Evolutionary conservation across 2,329 filamentous ascomycete species (phyloP).

Genomic region (Ascochyta koolunga): DNA sequence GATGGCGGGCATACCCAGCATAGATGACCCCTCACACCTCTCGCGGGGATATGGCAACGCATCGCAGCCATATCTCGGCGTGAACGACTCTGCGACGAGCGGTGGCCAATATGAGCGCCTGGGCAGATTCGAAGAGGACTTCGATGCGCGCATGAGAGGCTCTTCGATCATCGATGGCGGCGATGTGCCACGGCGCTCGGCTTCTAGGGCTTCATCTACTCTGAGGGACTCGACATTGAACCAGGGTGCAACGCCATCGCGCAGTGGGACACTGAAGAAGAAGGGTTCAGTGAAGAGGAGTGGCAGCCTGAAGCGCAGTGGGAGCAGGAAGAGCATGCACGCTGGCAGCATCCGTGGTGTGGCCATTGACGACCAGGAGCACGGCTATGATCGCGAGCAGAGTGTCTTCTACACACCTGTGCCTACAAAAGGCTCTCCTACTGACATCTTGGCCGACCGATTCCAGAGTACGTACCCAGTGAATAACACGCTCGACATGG

Average conservation of each 20-base stretch:
- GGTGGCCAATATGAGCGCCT: conserved; percentile 32
- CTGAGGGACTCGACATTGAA: conserved; percentile 44
- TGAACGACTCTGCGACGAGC: conserved; percentile 49
- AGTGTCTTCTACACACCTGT: conserved; percentile 91
- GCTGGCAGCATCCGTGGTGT: conserved; percentile 88
- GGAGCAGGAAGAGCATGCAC: conserved; percentile 79
- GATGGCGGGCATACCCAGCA: conserved; percentile 47
- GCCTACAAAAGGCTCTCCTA: conserved; percentile 84
- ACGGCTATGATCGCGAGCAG: conserved; percentile 68
- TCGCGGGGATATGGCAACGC: conserved; percentile 42
- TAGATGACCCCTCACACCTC: conserved; percentile 45
- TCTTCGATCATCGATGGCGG: conserved; percentile 67
- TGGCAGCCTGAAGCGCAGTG: conserved; percentile 76
- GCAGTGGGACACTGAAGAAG: conserved; percentile 85
- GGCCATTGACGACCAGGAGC: conserved; percentile 72
- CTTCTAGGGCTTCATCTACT: conserved; percentile 54
- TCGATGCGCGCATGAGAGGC: conserved; percentile 71
- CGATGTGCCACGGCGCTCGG: conserved; percentile 63
- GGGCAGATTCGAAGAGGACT: conserved; percentile 72
- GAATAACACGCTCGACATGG: not conserved
- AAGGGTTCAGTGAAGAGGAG: conserved; percentile 77
- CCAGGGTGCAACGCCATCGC: conserved; percentile 58
- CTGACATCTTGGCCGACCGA: conserved; percentile 81
- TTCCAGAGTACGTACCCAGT: conserved; percentile 74
- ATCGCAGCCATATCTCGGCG: conserved; percentile 33